Conservation (phyloP, 2,329 filamentous ascomycete species). For the Sarocladium kiliense region DNA sequence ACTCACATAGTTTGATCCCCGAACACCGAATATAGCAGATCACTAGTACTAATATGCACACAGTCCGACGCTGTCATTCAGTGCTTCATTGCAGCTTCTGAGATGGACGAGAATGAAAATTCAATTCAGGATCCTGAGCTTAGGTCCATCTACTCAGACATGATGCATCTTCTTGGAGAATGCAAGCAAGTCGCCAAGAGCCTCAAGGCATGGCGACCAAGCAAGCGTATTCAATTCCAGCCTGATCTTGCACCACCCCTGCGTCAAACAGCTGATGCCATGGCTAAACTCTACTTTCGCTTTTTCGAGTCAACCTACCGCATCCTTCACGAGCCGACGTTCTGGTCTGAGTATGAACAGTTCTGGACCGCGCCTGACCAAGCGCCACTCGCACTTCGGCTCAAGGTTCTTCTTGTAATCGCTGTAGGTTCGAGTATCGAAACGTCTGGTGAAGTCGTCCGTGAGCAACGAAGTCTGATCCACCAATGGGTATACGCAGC, state of each 20-base stretch:
- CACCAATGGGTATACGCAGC: constrained; percentile 35
- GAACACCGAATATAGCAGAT: not conserved
- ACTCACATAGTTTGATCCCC: too few relatives aligned
- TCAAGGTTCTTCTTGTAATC: constrained; percentile 35
- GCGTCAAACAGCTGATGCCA: constrained; percentile 28
- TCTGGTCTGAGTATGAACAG: constrained; percentile 40
- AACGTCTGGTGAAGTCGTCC: constrained; percentile 17
- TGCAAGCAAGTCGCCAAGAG: not conserved
- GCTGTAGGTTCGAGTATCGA: constrained; percentile 32
- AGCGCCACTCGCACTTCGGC: constrained; percentile 18
- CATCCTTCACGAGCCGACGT: constrained; percentile 48
- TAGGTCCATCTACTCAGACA: not conserved
- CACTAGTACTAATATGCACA: not conserved
- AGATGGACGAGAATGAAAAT: not conserved
- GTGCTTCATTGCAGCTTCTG: not conserved
- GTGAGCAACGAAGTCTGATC: constrained; percentile 20
- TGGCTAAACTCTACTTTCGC: constrained; percentile 40
- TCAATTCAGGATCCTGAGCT: not conserved
- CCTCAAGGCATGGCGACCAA: not conserved
- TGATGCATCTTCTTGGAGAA: not conserved
- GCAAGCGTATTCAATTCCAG: not conserved
- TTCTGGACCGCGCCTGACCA: constrained; percentile 37
- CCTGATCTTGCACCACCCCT: not conserved
- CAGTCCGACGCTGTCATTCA: constrained; percentile 11
- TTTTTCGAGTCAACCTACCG: constrained; percentile 46